Evolutionary conservation across 345 rosid species (phyloP).

Genomic region (Ceriops zippeliana): DNA sequence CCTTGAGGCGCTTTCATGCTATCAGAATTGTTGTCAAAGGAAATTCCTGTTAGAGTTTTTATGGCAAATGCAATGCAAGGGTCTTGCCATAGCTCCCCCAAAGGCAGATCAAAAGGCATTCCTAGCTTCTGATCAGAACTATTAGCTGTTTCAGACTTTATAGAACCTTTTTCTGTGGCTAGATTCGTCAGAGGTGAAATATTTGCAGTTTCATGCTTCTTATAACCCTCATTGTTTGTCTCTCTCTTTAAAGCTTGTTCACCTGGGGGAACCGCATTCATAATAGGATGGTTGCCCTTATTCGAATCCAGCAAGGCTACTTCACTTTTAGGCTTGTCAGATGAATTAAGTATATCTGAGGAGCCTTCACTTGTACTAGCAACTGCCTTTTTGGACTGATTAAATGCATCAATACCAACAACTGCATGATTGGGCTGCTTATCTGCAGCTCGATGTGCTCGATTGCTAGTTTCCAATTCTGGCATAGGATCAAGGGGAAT

Average conservation of each 20-base stretch:
- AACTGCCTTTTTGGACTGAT: constrained; percentile 26
- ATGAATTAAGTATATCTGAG: constrained; percentile 20
- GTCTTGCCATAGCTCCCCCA: constrained; percentile 74
- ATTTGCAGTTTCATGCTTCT: constrained; percentile 14
- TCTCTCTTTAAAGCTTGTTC: constrained; percentile 24
- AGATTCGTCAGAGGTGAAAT: constrained; percentile 12
- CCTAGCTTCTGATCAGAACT: constrained; percentile 28
- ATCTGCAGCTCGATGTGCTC: constrained; percentile 36
- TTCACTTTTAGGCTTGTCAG: constrained; percentile 15
- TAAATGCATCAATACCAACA: constrained; percentile 18
- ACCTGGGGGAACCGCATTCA: constrained; percentile 10
- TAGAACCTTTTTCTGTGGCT: constrained; percentile 7
- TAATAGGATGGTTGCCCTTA: constrained; percentile 24
- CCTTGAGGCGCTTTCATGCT: constrained; percentile 29
- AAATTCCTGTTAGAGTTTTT: constrained; percentile 71
- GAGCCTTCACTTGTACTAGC: constrained; percentile 19
- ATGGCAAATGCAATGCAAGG: constrained; percentile 99
- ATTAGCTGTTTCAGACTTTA: constrained; percentile 14
- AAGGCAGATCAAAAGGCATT: constrained; percentile 41
- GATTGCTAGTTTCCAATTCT: constrained; percentile 45
- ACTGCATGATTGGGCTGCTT: constrained; percentile 29
- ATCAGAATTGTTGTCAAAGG: constrained; percentile 41
- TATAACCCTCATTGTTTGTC: constrained; percentile 11
- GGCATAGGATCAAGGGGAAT: constrained; percentile 60
- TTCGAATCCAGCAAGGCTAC: constrained; percentile 9